These are phyloP conservation scores for Gossypium arboreum DNA, from an alignment of 345 rosid genomes.

Conservation along the genomic window DNA sequence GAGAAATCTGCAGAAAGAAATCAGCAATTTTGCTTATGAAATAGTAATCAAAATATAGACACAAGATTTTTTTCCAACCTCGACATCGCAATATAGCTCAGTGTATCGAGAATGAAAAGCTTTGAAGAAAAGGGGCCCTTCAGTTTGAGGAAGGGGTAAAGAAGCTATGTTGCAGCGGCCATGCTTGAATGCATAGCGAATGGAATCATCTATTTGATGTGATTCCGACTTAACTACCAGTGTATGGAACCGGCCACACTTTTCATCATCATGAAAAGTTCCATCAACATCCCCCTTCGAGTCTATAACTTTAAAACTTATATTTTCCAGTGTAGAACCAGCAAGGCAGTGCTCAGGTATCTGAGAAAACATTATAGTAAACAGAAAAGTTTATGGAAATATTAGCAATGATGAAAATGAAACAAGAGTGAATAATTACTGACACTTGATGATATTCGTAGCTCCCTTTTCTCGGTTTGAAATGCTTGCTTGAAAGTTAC, in stretches of 20 bases:
- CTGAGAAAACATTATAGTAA: conserved; percentile 24
- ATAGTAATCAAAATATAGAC: background rate
- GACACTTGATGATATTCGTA: conserved; percentile 39
- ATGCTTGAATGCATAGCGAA: conserved; percentile 38
- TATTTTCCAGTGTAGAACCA: conserved; percentile 43
- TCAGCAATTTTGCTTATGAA: background rate
- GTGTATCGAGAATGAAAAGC: conserved; percentile 41
- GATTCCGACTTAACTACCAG: conserved; percentile 34
- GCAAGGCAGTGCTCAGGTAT: conserved; percentile 36
- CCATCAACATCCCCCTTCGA: conserved; percentile 39
- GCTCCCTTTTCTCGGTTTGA: conserved; percentile 41
- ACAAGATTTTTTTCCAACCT: conserved; percentile 20
- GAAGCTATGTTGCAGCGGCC: conserved; percentile 47
- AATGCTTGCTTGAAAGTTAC: conserved; percentile 39
- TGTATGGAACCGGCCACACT: conserved; percentile 34
- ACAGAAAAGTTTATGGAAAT: background rate
- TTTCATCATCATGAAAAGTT: conserved; percentile 44
- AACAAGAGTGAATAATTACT: conserved; percentile 12
- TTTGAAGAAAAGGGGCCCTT: conserved; percentile 35
- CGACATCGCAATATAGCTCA: conserved; percentile 35
- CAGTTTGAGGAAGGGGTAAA: conserved; percentile 39
- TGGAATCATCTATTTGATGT: conserved; percentile 14
- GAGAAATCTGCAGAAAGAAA: conserved; percentile 21
- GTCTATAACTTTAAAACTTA: conserved; percentile 44
- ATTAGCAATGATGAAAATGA: background rate